These are phyloP conservation scores for Astrothelium subdiscretum DNA, from an alignment of 495 filamentous ascomycete genomes.

Conservation along the genomic window DNA sequence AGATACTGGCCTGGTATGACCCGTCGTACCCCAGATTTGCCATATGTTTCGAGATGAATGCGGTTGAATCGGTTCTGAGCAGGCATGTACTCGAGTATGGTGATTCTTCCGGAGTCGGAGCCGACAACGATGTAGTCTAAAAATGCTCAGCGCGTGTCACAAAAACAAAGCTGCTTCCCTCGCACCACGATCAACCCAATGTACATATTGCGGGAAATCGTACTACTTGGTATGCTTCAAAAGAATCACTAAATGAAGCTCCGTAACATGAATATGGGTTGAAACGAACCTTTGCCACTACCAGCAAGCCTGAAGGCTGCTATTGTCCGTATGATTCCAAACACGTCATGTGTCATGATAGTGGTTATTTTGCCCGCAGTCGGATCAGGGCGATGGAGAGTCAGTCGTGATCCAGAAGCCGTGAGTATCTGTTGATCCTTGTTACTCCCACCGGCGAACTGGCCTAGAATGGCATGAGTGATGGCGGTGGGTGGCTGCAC, in stretches of 20 bases:
- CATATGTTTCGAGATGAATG: conserved; percentile 92
- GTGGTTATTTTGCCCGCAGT: conserved; percentile 73
- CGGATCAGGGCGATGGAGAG: conserved; percentile 57
- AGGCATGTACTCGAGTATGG: conserved; percentile 84
- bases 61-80: conserved; percentile 78
- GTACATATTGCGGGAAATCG: conserved; percentile 20
- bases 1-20: conserved; percentile 94
- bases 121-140: conserved; percentile 93
- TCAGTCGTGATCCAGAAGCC: conserved; percentile 79
- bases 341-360: conserved; percentile 81
- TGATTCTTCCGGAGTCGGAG: conserved; percentile 89
- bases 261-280: not conserved
- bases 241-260: conserved; percentile 84
- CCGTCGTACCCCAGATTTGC: conserved; percentile 89
- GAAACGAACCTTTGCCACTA: conserved; percentile 81
- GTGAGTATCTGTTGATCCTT: conserved; percentile 96
- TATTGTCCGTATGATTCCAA: conserved; percentile 83
- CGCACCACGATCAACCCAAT: not conserved
- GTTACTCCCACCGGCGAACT: conserved; percentile 66
- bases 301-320: conserved; percentile 84
- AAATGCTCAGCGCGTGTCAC: conserved; percentile 48
- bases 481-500: conserved; percentile 82
- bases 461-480: conserved; percentile 80
- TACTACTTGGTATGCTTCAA: conserved; percentile 53
- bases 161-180: conserved; percentile 10